These are phyloP conservation scores for Gastrolobium villosum DNA, from an alignment of 306 rosid species.

Conservation along the genomic window DNA sequence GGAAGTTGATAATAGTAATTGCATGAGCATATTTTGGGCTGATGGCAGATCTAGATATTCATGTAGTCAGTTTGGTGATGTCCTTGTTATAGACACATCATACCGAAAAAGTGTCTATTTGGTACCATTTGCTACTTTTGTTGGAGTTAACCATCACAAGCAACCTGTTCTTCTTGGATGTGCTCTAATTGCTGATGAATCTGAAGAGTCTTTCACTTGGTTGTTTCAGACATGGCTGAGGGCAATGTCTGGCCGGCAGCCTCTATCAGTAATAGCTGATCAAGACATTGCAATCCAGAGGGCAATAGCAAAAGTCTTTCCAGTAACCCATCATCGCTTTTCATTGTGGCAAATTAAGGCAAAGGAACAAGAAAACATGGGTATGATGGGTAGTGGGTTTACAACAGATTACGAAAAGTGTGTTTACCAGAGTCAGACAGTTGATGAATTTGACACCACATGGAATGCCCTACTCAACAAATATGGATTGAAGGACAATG, in stretches of 20 bases:
- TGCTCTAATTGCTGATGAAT: slow-evolving; percentile 90
- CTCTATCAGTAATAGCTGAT: slow-evolving; percentile 88
- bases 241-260: slow-evolving; percentile 82
- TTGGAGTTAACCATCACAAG: slow-evolving; percentile 93
- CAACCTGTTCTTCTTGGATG: slow-evolving; percentile 97
- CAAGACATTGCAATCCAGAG: slow-evolving; percentile 84
- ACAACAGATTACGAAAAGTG: slow-evolving; percentile 83
- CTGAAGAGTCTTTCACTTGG: slow-evolving; percentile 92
- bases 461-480: slow-evolving; percentile 78
- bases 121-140: slow-evolving; percentile 91
- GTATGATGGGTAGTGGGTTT: slow-evolving; percentile 69
- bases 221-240: slow-evolving; percentile 91
- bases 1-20: slow-evolving; percentile 77
- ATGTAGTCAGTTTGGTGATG: slow-evolving; percentile 93
- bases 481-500: slow-evolving; percentile 78
- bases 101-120: slow-evolving; percentile 75
- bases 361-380: slow-evolving; percentile 74
- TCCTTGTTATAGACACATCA: slow-evolving; percentile 79
- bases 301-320: slow-evolving; percentile 79
- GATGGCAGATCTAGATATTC: slow-evolving; percentile 97
- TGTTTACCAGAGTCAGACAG: slow-evolving; percentile 75
- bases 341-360: slow-evolving; percentile 90
- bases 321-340: slow-evolving; percentile 81
- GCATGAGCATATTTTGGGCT: slow-evolving; percentile 98
- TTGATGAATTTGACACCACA: slow-evolving; percentile 76